Conservation (phyloP, 2,329 filamentous ascomycete genomes). For the Xylaria sp. region DNA sequence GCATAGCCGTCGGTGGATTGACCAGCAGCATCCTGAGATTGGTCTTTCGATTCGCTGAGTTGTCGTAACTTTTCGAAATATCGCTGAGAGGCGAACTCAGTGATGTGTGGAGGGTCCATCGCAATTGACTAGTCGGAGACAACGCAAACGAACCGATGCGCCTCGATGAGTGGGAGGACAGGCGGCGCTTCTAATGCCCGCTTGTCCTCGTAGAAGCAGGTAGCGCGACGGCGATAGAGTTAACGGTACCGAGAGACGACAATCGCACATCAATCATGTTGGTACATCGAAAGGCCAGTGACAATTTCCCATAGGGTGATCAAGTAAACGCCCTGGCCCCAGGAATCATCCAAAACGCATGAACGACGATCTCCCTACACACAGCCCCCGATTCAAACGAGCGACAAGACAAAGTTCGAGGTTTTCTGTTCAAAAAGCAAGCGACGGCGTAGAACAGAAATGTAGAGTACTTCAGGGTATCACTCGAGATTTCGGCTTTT, state of each 20-base stretch:
- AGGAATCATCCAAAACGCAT: conserved; percentile 12
- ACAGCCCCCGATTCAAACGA: conserved; percentile 24
- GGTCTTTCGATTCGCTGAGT: conserved; percentile 55
- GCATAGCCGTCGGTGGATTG: conserved; percentile 37
- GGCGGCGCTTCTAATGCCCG: conserved; percentile 34
- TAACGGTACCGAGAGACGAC: conserved; percentile 33
- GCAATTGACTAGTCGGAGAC: conserved; percentile 33
- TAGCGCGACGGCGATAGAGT: conserved; percentile 36
- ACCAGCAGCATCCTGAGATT: conserved; percentile 44
- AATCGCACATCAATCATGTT: conserved; percentile 42
- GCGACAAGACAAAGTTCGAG: conserved; percentile 20
- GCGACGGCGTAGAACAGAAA: conserved; percentile 10
- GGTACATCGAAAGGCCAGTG: conserved; percentile 35
- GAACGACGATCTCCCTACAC: neutral
- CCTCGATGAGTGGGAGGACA: conserved; percentile 33
- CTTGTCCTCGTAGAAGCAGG: conserved; percentile 38
- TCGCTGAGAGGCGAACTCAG: conserved; percentile 46
- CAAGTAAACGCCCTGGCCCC: conserved; percentile 19
- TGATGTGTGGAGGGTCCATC: conserved; percentile 52
- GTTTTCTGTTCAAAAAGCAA: conserved; percentile 20
- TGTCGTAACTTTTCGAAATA: conserved; percentile 68
- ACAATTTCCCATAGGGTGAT: neutral
- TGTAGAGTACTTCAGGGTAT: neutral
- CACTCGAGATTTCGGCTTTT: conserved; percentile 7
- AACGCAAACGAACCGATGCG: conserved; percentile 28